phyloP scores from a whole-genome alignment of 768 basidiomycete genomes.

The Galerina sulciceps region DNA sequence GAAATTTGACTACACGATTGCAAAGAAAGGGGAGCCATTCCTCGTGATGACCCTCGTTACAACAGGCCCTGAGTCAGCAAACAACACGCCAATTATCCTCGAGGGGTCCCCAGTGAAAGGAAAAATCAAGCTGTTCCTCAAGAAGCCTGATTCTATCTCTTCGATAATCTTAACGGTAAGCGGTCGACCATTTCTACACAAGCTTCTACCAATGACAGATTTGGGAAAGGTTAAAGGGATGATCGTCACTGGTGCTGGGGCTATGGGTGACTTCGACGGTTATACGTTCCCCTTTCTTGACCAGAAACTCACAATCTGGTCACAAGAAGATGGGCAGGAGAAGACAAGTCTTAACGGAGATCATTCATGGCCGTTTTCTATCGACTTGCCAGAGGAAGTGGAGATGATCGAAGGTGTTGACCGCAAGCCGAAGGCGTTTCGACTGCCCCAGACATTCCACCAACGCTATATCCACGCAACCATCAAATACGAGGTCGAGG shows the following conservation, averaged over 20 bases:
- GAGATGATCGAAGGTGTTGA: conserved; percentile 17
- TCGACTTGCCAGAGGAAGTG: conserved; percentile 42
- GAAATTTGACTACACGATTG: conserved; percentile 2
- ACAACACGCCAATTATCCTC: not conserved
- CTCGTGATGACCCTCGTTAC: not conserved
- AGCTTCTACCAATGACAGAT: not conserved
- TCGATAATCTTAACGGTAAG: conserved; percentile 1
- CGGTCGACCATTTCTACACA: not conserved
- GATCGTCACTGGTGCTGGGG: not conserved
- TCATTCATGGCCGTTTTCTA: conserved; percentile 36
- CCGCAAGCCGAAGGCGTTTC: conserved; percentile 24
- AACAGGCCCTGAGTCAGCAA: not conserved
- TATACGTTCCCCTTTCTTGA: conserved; percentile 9
- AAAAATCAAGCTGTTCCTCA: not conserved
- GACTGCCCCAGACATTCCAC: conserved; percentile 40
- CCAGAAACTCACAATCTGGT: not conserved
- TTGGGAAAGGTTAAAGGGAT: not conserved
- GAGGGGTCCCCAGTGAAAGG: conserved; percentile 6
- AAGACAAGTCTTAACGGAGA: conserved; percentile 28
- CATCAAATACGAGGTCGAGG: conserved; percentile 37
- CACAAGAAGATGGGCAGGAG: not conserved
- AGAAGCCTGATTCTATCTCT: not conserved
- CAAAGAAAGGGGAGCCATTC: not conserved
- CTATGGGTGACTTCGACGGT: not conserved
- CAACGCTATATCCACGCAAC: conserved; percentile 39